Conservation (phyloP, 2,329 filamentous ascomycete species). For the Fusarium zealandicum region DNA sequence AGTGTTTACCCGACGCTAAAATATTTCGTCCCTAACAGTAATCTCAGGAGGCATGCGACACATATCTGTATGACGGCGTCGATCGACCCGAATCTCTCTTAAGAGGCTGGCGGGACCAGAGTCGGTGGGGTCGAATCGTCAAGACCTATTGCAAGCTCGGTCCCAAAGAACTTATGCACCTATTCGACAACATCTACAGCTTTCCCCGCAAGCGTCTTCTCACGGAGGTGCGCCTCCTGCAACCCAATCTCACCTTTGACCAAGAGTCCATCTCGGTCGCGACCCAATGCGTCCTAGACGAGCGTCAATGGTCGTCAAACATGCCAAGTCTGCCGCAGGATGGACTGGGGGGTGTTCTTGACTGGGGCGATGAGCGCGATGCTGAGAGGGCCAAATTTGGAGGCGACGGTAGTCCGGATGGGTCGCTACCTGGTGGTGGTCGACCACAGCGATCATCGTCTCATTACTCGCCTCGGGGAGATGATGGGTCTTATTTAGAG, state of each 20-base stretch:
- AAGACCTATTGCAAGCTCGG: conserved; percentile 59
- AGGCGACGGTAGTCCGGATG: conserved; percentile 49
- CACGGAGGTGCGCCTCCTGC: conserved; percentile 49
- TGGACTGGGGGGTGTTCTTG: conserved; percentile 50
- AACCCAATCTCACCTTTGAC: conserved; percentile 54
- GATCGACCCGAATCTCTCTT: conserved; percentile 44
- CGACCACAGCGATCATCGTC: conserved; percentile 43
- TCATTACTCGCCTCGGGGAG: conserved; percentile 50
- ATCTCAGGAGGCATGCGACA: conserved; percentile 29
- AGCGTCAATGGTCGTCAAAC: conserved; percentile 47
- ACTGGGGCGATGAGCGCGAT: conserved; percentile 51
- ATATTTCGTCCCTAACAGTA: conserved; percentile 5
- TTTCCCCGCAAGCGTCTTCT: conserved; percentile 56
- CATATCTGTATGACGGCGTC: conserved; percentile 34
- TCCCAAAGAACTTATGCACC: conserved; percentile 57
- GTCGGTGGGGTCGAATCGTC: conserved; percentile 50
- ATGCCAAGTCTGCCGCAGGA: conserved; percentile 46
- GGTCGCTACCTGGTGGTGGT: conserved; percentile 44
- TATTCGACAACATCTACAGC: conserved; percentile 56
- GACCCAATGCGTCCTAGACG: conserved; percentile 49
- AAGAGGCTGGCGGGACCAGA: conserved; percentile 48
- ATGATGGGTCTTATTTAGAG: conserved; percentile 49
- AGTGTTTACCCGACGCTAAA: conserved; percentile 21
- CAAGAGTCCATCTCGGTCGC: conserved; percentile 54
- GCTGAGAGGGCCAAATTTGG: conserved; percentile 41